Conservation (phyloP, 208 protist genomes). For the Leishmania guyanensis region DNA sequence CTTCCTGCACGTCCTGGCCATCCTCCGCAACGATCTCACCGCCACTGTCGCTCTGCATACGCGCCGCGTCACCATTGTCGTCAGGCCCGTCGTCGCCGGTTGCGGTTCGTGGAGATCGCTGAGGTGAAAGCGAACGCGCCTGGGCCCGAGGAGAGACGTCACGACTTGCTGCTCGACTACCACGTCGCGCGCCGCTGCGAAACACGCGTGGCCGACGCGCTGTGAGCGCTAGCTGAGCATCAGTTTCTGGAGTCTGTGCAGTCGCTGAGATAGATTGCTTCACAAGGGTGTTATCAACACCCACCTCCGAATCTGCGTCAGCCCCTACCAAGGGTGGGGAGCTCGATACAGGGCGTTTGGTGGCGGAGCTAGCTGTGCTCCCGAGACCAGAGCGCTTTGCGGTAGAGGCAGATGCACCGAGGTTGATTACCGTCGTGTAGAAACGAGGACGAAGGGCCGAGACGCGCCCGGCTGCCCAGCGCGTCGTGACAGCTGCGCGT, state of each 20-base stretch:
- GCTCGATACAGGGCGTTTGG: neutral
- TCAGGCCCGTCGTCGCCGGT: neutral
- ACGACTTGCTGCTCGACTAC: neutral
- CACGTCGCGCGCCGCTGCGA: slow-evolving; percentile 6
- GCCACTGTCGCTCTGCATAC: neutral
- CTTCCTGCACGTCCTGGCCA: slow-evolving; percentile 11
- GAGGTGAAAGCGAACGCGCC: neutral
- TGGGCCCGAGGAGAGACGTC: neutral
- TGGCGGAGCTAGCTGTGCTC: slow-evolving; percentile 9
- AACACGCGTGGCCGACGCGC: slow-evolving; percentile 11
- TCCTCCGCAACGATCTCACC: slow-evolving; percentile 4
- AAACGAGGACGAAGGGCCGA: slow-evolving; percentile 65
- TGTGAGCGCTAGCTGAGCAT: neutral
- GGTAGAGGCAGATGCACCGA: neutral
- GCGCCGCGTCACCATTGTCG: neutral
- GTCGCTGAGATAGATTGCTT: neutral
- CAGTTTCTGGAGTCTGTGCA: neutral
- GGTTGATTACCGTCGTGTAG: slow-evolving; percentile 49
- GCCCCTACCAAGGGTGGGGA: neutral
- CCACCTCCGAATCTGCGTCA: neutral
- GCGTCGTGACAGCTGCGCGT: slow-evolving; percentile 51
- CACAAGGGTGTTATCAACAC: neutral
- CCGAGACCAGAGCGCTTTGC: neutral
- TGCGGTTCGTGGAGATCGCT: neutral
- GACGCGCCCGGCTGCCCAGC: slow-evolving; percentile 62